Conservation (phyloP, 768 basidiomycete genomes). For the Tubosaeta sp. region DNA sequence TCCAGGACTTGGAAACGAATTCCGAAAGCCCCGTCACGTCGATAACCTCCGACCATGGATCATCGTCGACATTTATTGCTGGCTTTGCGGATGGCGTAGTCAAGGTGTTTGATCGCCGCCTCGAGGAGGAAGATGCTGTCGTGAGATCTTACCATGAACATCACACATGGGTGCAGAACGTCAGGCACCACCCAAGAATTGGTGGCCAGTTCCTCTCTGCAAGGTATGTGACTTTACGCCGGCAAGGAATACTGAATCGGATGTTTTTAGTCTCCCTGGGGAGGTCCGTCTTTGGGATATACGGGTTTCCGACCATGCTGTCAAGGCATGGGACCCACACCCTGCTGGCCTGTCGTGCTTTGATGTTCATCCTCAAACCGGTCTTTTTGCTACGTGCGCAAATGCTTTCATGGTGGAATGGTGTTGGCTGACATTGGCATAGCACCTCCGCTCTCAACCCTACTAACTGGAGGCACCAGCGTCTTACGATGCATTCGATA, state of each 20-base stretch:
- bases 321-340: conserved; percentile 61
- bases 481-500: conserved; percentile 57
- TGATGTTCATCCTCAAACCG: conserved; percentile 79
- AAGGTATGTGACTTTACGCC: conserved; percentile 48
- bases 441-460: conserved; percentile 61
- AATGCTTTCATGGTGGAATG: background rate
- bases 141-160: conserved; percentile 69
- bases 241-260: background rate
- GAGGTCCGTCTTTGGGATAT: conserved; percentile 91
- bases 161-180: conserved; percentile 92
- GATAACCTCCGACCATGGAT: conserved; percentile 71
- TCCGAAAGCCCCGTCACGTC: conserved; percentile 88
- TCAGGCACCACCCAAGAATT: conserved; percentile 73
- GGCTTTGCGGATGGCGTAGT: conserved; percentile 92
- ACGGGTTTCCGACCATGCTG: conserved; percentile 55
- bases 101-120: conserved; percentile 87
- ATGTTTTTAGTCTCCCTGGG: conserved; percentile 66
- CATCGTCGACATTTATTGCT: conserved; percentile 77
- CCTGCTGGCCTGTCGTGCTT: conserved; percentile 76
- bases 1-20: conserved; percentile 83
- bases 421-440: conserved; percentile 6
- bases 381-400: conserved; percentile 82
- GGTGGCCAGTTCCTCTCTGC: conserved; percentile 77
- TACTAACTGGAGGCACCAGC: conserved; percentile 63
- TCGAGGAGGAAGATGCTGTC: conserved; percentile 78